Base-by-base conservation (phyloP, 2,329 filamentous ascomycete genomes). In the Coleophoma eucalyptorum region DNA sequence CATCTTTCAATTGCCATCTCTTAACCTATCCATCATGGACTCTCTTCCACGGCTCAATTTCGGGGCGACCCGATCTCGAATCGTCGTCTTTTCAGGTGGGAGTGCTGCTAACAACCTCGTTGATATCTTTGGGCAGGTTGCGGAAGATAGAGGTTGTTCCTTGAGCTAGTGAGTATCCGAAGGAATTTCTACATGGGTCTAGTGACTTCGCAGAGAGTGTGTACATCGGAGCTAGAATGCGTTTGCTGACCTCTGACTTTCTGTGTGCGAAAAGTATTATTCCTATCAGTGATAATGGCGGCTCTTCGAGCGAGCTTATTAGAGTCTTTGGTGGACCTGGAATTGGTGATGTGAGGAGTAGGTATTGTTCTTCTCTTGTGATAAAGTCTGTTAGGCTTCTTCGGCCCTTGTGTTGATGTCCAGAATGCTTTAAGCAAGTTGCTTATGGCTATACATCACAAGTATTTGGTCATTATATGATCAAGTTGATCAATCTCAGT, bases 91-190 rank as follows among this genome's bases (percentile, higher is more conserved):
- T 69, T 95, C 91, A 1, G 91, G 91, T 37, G 92, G 92, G 48
- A 96, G 90, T 59, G 93, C 92, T n/a, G 91, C 93, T 5, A 97
- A 97, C 66, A 95, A 81, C 62, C 80, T 97, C 5, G 93, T 97
- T 38, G 93, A 97, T 66, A 89, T 96, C 11, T 97, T 97, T 70
- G 86, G 77, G 52, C 69, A 72, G 19, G 70, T 82, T 5, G 68
- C 73, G 26, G 69, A 61, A 41, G 62, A 62, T 52, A 64, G 62
- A 43, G 55, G 53, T 3, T 63, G 59, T 53, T 60, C 57, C 33
- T 57, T 66, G 50, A 66, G 61, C 54, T 67, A 66, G 65, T 67
- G 53, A 56, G 64, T 60, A 48, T 21, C 26, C 19, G 4, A 15
- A 19, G 4, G 16, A 19, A 15, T 20, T 43, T 26, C 21, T 8